A percentile compares a stretch with the other conserved stretches of the same genome.
Conservation (phyloP, 208 protist genomes). For the Crithidia sp. region DNA sequence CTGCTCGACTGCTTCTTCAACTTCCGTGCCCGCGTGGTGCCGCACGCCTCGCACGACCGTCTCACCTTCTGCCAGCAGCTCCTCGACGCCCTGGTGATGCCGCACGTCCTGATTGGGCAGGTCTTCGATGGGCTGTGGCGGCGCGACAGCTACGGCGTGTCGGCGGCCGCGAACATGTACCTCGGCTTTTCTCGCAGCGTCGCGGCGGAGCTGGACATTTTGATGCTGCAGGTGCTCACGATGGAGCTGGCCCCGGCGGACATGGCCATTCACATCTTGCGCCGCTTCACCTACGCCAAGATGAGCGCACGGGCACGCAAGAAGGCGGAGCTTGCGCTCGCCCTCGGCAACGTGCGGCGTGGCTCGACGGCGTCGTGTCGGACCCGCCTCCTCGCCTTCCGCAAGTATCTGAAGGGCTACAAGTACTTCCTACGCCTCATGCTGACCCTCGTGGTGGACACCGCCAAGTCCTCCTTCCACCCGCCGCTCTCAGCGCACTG, state of each 20-base stretch:
- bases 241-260: slow-evolving; percentile 52
- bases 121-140: slow-evolving; percentile 64
- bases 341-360: not conserved
- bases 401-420: slow-evolving; percentile 27
- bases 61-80: slow-evolving; percentile 42
- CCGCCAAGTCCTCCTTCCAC: slow-evolving; percentile 34
- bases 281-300: slow-evolving; percentile 65
- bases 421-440: slow-evolving; percentile 62
- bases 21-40: slow-evolving; percentile 6
- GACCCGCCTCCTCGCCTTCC: not conserved
- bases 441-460: slow-evolving; percentile 60
- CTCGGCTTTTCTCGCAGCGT: slow-evolving; percentile 23
- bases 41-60: slow-evolving; percentile 15
- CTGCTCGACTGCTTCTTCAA: slow-evolving; percentile 40
- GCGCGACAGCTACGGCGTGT: slow-evolving; percentile 51
- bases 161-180: slow-evolving; percentile 36
- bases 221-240: slow-evolving; percentile 70
- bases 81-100: slow-evolving; percentile 79
- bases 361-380: not conserved
- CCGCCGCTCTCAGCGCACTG: slow-evolving; percentile 18
- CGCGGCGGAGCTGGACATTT: slow-evolving; percentile 49
- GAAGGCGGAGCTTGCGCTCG: not conserved
- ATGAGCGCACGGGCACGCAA: not conserved
- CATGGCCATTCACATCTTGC: slow-evolving; percentile 61
- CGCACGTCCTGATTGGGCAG: slow-evolving; percentile 66